Conservation (phyloP, 352 stramenopile genomes). For the Thraustochytrium sp. region DNA sequence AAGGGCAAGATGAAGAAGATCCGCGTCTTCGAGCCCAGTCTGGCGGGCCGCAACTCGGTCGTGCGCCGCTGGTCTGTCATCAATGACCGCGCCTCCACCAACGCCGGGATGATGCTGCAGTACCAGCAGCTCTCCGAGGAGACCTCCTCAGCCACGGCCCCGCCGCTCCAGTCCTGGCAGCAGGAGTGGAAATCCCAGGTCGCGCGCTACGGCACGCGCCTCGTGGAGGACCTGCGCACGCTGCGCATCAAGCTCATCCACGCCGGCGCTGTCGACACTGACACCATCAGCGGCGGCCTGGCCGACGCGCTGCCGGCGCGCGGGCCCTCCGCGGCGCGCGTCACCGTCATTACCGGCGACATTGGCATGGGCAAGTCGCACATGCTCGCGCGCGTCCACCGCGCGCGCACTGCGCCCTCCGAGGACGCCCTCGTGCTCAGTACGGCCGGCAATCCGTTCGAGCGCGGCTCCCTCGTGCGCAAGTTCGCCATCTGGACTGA, state of each 20-base stretch:
- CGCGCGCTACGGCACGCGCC: background rate
- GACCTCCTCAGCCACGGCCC: too few species aligned
- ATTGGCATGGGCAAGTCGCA: slow-evolving; percentile 52
- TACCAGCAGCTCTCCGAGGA: too few species aligned
- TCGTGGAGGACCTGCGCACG: background rate
- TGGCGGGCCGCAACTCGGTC: slow-evolving; percentile 5
- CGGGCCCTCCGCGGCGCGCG: slow-evolving; percentile 14
- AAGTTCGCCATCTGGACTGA: background rate
- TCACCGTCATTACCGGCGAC: slow-evolving; percentile 47
- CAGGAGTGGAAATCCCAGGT: slow-evolving; percentile 3
- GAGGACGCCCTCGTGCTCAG: background rate
- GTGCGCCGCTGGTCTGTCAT: background rate
- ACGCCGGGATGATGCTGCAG: too few species aligned
- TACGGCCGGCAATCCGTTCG: slow-evolving; percentile 9
- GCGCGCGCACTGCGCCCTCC: background rate
- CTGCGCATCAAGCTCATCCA: slow-evolving; percentile 11
- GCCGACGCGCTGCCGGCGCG: slow-evolving; percentile 2
- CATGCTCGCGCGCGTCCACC: slow-evolving; percentile 46
- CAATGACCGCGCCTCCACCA: background rate
- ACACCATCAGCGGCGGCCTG: background rate
- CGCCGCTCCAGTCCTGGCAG: background rate
- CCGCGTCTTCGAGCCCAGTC: slow-evolving; percentile 45
- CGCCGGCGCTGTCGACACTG: background rate
- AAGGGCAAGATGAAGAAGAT: slow-evolving; percentile 70
- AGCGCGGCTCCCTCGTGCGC: background rate